Conservation (phyloP, 2,329 filamentous ascomycete species). For the Ilyonectria destructans region DNA sequence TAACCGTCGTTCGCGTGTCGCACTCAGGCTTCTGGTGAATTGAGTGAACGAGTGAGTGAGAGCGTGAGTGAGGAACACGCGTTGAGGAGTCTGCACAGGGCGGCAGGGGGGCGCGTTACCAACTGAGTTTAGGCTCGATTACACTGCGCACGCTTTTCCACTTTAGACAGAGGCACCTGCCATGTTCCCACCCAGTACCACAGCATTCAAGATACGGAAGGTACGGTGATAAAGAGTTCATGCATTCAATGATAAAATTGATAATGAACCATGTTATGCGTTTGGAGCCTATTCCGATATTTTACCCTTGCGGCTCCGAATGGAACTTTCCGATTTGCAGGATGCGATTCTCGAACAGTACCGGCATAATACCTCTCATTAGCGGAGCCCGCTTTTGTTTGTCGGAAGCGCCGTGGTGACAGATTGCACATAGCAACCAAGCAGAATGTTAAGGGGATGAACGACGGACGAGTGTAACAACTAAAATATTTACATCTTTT, state of each 20-base stretch:
- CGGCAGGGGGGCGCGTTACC: constrained; percentile 34
- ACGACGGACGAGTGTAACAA: too few relatives aligned
- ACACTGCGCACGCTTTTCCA: constrained; percentile 27
- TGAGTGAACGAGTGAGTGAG: constrained; percentile 38
- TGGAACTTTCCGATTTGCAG: neutral
- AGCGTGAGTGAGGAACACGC: constrained; percentile 33
- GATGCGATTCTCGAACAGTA: neutral
- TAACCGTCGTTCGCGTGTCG: constrained; percentile 35
- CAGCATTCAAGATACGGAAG: neutral
- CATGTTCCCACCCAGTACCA: constrained; percentile 13
- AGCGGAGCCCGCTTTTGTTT: neutral
- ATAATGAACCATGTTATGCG: neutral
- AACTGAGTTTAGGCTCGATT: constrained; percentile 33
- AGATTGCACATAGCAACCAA: neutral
- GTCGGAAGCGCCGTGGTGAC: neutral
- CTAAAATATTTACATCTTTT: too few relatives aligned
- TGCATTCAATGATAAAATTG: neutral
- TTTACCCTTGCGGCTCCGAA: neutral
- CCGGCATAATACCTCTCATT: neutral
- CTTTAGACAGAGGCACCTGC: constrained; percentile 20
- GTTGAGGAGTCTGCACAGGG: constrained; percentile 39
- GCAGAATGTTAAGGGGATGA: neutral
- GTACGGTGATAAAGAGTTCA: neutral
- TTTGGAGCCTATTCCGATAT: neutral
- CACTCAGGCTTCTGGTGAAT: constrained; percentile 36